Conservation (phyloP, 2,329 filamentous ascomycete species). For the Sclerotinia borealis region DNA sequence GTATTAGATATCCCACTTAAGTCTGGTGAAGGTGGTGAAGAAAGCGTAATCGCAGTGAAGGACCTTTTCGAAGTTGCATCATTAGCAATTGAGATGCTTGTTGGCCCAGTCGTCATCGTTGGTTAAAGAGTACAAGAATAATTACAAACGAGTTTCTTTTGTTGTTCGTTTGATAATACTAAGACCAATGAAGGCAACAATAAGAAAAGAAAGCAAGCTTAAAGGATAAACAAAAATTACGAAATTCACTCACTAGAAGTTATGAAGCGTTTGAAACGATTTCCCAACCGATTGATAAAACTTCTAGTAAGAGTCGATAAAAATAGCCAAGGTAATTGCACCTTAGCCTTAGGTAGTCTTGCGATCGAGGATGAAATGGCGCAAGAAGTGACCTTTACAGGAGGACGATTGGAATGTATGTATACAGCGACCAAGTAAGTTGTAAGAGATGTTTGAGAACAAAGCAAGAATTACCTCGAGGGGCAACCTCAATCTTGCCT, state of each 20-base stretch:
- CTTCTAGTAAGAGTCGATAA: neutral
- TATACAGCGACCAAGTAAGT: constrained; percentile 4
- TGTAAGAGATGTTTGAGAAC: constrained; percentile 7
- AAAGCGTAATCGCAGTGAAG: constrained; percentile 21
- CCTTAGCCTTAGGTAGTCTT: neutral
- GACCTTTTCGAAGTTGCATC: constrained; percentile 28
- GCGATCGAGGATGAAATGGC: constrained; percentile 5
- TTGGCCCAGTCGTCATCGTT: constrained; percentile 21
- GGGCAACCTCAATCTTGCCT: constrained; percentile 9
- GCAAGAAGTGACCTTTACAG: neutral
- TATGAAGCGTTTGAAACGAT: neutral
- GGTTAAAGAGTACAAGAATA: neutral
- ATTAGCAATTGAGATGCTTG: constrained; percentile 28
- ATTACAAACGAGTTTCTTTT: neutral
- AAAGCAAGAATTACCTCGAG: constrained; percentile 7
- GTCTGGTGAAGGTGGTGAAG: constrained; percentile 20
- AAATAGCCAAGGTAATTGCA: constrained; percentile 1
- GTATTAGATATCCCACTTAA: constrained; percentile 11
- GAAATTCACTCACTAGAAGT: constrained; percentile 5
- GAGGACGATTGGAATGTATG: constrained; percentile 7
- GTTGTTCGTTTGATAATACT: neutral
- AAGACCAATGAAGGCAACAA: neutral
- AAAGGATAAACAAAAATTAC: neutral
- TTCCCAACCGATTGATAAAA: neutral
- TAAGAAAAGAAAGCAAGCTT: neutral